Evolutionary conservation across 1,139 yeast species (phyloP).

Genomic region (Kodamaea sp.): DNA sequence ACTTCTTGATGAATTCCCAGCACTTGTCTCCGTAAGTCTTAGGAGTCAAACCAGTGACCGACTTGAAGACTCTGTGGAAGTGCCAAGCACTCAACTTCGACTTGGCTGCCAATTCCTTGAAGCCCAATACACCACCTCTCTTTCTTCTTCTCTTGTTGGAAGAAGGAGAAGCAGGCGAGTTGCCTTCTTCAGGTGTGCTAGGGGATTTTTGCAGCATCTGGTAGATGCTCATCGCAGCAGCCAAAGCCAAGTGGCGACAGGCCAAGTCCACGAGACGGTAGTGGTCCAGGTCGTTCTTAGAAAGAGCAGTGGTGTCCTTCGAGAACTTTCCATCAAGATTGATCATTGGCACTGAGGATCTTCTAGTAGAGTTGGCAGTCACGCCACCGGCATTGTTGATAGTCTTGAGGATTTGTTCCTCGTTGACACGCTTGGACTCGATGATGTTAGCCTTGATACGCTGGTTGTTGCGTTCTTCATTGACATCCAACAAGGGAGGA

Average conservation of each 20-base stretch:
- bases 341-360: constrained; percentile 32
- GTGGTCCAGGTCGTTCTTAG: constrained; percentile 68
- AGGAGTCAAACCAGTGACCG: constrained; percentile 83
- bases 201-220: constrained; percentile 21
- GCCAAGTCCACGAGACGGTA: constrained; percentile 74
- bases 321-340: constrained; percentile 24
- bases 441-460: constrained; percentile 42
- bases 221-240: constrained; percentile 64
- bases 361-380: constrained; percentile 18
- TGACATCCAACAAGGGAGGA: constrained; percentile 51
- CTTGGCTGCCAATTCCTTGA: constrained; percentile 84
- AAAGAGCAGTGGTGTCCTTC: constrained; percentile 32
- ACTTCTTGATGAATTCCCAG: constrained; percentile 61
- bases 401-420: constrained; percentile 28
- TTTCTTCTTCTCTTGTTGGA: constrained; percentile 53
- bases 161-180: constrained; percentile 12
- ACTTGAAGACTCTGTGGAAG: constrained; percentile 84
- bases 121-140: constrained; percentile 87
- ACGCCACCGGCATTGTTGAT: constrained; percentile 14
- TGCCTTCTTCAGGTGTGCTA: constrained; percentile 21
- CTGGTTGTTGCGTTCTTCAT: constrained; percentile 41
- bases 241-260: constrained; percentile 80
- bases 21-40: constrained; percentile 88
- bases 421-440: constrained; percentile 30
- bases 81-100: constrained; percentile 92